phyloP scores from a whole-genome alignment of 345 rosid species.

The Gossypium longicalyx region DNA sequence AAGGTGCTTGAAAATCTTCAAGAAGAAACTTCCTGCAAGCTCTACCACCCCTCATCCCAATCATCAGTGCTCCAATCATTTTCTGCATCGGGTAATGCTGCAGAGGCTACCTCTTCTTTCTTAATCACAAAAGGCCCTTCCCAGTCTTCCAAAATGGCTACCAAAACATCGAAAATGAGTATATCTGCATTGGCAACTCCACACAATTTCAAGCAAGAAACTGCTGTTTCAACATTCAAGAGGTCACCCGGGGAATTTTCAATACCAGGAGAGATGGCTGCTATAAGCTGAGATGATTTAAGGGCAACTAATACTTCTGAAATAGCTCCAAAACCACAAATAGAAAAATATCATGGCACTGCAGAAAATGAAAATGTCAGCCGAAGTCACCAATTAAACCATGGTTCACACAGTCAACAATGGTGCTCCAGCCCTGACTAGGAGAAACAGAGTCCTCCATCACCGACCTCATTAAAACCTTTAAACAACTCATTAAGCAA shows the following conservation, averaged over 20 bases:
- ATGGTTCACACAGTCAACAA: conserved; percentile 42
- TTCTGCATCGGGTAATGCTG: conserved; percentile 41
- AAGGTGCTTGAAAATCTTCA: conserved; percentile 52
- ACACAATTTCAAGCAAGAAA: conserved; percentile 67
- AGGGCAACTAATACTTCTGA: conserved; percentile 87
- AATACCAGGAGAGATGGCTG: conserved; percentile 50
- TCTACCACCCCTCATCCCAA: conserved; percentile 99
- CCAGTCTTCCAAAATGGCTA: conserved; percentile 82
- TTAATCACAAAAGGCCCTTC: conserved; percentile 58
- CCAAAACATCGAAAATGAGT: conserved; percentile 53
- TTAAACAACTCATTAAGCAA: conserved; percentile 54
- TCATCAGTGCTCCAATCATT: conserved; percentile 64
- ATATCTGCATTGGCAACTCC: conserved; percentile 38
- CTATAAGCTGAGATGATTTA: conserved; percentile 74
- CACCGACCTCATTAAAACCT: conserved; percentile 61
- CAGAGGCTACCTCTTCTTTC: conserved; percentile 36
- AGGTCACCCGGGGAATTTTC: conserved; percentile 73
- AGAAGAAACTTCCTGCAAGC: conserved; percentile 54
- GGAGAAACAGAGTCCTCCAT: conserved; percentile 89
- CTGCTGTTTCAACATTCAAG: conserved; percentile 44
- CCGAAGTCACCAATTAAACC: conserved; percentile 47
- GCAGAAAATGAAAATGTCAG: conserved; percentile 55
- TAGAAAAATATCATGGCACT: conserved; percentile 74
- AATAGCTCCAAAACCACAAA: conserved; percentile 71
- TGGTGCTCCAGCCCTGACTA: conserved; percentile 77